Conservation (phyloP, 202 grass and related monocot species). For the Schoenoplectus triqueter region DNA sequence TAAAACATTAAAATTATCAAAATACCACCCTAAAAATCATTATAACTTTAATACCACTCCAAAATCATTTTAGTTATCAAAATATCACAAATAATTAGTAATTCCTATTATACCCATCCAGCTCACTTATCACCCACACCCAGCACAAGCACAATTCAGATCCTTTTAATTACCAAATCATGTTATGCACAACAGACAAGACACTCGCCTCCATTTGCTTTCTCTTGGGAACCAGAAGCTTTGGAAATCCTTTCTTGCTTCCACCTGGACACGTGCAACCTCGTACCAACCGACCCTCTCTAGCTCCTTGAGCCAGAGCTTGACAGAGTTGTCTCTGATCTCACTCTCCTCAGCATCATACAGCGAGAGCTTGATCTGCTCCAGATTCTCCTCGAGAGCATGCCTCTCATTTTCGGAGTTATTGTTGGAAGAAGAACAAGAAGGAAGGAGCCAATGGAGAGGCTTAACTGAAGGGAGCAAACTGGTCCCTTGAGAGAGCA, state of each 20-base stretch:
- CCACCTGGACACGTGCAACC: background rate
- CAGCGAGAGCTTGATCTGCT: conserved; percentile 19
- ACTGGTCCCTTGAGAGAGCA: conserved; percentile 7
- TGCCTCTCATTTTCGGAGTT: background rate
- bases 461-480: background rate
- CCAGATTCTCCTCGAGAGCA: background rate
- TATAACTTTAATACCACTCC: too few relatives aligned
- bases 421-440: background rate
- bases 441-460: background rate
- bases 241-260: conserved; percentile 2
- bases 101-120: too few relatives aligned
- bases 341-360: conserved; percentile 35
- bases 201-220: conserved; percentile 1
- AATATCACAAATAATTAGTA: too few relatives aligned
- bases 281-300: conserved; percentile 23
- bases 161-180: background rate
- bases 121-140: too few relatives aligned
- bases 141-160: background rate
- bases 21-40: too few relatives aligned
- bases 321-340: conserved; percentile 14
- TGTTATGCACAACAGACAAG: background rate
- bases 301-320: conserved; percentile 36
- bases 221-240: background rate
- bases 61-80: too few relatives aligned
- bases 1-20: too few relatives aligned